A percentile compares a stretch with the other conserved stretches of the same genome.
Conservation (phyloP, 257 asterid species). For the Knoxia roxburghii region DNA sequence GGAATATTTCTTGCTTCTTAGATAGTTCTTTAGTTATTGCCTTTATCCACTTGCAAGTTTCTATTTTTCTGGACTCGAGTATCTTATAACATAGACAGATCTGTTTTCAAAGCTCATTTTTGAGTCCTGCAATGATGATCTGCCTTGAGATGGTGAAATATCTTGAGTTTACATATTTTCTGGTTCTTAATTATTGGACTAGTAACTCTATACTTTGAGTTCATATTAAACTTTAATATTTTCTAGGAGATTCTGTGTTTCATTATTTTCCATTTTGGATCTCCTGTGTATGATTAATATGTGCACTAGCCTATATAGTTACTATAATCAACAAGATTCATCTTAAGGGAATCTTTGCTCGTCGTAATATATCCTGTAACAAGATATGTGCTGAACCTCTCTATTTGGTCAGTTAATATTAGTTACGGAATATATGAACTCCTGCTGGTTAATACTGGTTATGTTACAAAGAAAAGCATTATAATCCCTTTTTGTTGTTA, state of each 20-base stretch:
- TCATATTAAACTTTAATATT: neutral
- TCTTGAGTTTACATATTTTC: neutral
- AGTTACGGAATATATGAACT: neutral
- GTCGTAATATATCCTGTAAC: neutral
- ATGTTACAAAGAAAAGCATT: neutral
- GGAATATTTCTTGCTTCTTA: neutral
- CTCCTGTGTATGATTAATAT: too few species aligned
- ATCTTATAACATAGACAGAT: neutral
- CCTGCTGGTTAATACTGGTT: neutral
- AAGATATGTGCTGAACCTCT: neutral
- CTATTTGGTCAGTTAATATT: constrained; percentile 1
- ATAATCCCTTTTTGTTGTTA: neutral
- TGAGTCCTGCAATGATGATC: neutral
- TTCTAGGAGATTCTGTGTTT: neutral
- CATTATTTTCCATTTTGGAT: neutral
- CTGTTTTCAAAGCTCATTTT: neutral
- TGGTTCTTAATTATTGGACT: neutral
- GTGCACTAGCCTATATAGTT: too few species aligned
- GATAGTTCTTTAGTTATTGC: neutral
- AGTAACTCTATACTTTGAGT: neutral
- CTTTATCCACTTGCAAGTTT: neutral
- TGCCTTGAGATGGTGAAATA: too few species aligned
- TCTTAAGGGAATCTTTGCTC: neutral
- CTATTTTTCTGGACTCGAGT: neutral
- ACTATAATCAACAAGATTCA: neutral